These are phyloP conservation scores for Hypoxylon sp. DNA, from an alignment of 2,329 filamentous ascomycete species.

Conservation along the genomic window DNA sequence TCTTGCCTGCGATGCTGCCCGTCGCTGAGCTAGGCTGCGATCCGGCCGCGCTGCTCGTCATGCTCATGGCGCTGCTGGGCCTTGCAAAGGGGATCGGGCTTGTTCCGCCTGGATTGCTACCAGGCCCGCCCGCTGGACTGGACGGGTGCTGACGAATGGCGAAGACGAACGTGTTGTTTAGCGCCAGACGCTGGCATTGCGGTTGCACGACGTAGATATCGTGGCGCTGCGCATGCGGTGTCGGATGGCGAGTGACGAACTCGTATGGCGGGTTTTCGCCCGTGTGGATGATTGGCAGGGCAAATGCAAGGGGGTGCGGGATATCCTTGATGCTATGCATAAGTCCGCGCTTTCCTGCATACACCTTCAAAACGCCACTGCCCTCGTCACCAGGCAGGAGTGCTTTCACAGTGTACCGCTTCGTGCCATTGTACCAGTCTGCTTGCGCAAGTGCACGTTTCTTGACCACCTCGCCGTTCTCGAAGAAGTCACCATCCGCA, in stretches of 20 bases:
- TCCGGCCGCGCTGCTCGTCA: conserved; percentile 68
- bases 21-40: conserved; percentile 70
- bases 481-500: conserved; percentile 90
- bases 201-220: conserved; percentile 98
- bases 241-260: conserved; percentile 93
- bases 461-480: conserved; percentile 87
- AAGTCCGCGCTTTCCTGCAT: conserved; percentile 92
- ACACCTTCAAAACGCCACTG: conserved; percentile 88
- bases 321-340: conserved; percentile 99
- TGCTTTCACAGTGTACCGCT: conserved; percentile 94
- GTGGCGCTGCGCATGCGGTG: conserved; percentile 96
- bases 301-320: conserved; percentile 89
- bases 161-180: conserved; percentile 99
- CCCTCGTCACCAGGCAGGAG: conserved; percentile 93
- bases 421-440: conserved; percentile 89
- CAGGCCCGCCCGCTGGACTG: conserved; percentile 53
- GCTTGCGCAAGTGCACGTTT: conserved; percentile 92
- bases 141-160: conserved; percentile 93
- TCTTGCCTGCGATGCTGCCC: conserved; percentile 71
- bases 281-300: conserved; percentile 89
- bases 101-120: conserved; percentile 58
- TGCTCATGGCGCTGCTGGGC: conserved; percentile 75
- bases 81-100: conserved; percentile 74
- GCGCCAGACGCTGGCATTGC: conserved; percentile 87
- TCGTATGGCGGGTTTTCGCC: conserved; percentile 96